phyloP scores from a whole-genome alignment of 331 rosid genomes.

The Erythrophleum ivorense region DNA sequence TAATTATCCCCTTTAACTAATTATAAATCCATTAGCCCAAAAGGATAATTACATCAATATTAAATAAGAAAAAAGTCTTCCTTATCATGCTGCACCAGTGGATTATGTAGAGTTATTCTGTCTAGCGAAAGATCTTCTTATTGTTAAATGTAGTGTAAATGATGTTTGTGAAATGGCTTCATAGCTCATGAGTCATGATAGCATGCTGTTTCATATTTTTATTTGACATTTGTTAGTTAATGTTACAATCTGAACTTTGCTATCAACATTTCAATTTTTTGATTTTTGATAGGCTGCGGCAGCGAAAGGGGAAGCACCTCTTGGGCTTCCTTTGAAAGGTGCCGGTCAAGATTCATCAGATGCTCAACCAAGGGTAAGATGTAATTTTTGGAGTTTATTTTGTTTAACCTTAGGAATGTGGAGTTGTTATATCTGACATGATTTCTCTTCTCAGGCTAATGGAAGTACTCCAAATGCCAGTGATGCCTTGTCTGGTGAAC shows the following conservation, averaged over 20 bases:
- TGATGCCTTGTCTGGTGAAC: conserved; percentile 97
- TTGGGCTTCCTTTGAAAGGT: conserved; percentile 97
- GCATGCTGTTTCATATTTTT: conserved; percentile 17
- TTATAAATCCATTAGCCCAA: background rate
- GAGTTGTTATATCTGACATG: conserved; percentile 34
- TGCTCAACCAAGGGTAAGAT: conserved; percentile 69
- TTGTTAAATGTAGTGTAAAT: conserved; percentile 17
- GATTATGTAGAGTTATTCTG: conserved; percentile 18
- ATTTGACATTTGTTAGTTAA: conserved; percentile 30
- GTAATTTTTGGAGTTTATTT: conserved; percentile 27
- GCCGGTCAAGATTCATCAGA: conserved; percentile 98
- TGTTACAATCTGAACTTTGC: conserved; percentile 29
- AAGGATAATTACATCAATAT: background rate
- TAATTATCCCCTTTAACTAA: background rate
- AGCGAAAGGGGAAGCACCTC: conserved; percentile 98
- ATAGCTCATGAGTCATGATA: conserved; percentile 15
- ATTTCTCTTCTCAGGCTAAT: conserved; percentile 59
- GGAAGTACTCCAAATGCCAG: conserved; percentile 83
- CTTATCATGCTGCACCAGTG: conserved; percentile 1
- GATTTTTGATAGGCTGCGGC: conserved; percentile 85
- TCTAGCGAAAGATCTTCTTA: conserved; percentile 27
- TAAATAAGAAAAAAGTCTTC: background rate
- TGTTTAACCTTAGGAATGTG: conserved; percentile 33
- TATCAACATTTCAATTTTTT: conserved; percentile 22
- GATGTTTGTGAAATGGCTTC: conserved; percentile 21